Conservation (phyloP, 495 filamentous ascomycete genomes). For the Penicillium waksmanii region DNA sequence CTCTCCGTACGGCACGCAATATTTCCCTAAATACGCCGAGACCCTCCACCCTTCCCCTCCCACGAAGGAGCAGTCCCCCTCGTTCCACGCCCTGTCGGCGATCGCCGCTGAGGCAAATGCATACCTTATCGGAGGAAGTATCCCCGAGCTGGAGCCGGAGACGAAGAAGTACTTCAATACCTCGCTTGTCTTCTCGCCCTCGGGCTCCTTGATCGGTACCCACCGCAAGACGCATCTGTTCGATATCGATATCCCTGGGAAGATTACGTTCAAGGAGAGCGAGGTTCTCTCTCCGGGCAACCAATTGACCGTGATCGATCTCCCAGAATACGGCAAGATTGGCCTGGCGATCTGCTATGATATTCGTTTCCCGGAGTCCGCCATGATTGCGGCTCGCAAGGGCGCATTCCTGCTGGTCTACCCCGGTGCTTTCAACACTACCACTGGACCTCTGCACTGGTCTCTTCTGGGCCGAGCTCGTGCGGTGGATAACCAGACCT, state of each 20-base stretch:
- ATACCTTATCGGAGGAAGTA: conserved; percentile 89
- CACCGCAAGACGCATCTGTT: conserved; percentile 98
- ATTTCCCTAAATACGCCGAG: conserved; percentile 92
- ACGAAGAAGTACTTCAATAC: conserved; percentile 91
- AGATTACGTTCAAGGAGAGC: conserved; percentile 88
- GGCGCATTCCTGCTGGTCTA: conserved; percentile 85
- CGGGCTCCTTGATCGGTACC: conserved; percentile 75
- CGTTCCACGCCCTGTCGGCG: conserved; percentile 79
- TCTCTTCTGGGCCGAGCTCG: conserved; percentile 77
- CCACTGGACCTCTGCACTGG: conserved; percentile 93
- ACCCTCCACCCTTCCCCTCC: conserved; percentile 80
- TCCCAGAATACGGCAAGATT: conserved; percentile 84
- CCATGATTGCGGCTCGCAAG: conserved; percentile 84
- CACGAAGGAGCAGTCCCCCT: conserved; percentile 68
- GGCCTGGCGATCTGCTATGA: conserved; percentile 96
- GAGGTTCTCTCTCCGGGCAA: conserved; percentile 85
- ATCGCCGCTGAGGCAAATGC: conserved; percentile 75
- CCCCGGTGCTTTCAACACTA: conserved; percentile 94
- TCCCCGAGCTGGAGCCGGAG: conserved; percentile 72
- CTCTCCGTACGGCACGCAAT: conserved; percentile 89
- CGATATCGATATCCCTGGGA: conserved; percentile 96
- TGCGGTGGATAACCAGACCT: conserved; percentile 93
- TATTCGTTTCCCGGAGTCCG: conserved; percentile 92
- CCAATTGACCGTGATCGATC: conserved; percentile 76
- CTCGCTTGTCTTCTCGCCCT: conserved; percentile 76